phyloP scores from a whole-genome alignment of 129 eudicot species.

The Calendula officinalis region DNA sequence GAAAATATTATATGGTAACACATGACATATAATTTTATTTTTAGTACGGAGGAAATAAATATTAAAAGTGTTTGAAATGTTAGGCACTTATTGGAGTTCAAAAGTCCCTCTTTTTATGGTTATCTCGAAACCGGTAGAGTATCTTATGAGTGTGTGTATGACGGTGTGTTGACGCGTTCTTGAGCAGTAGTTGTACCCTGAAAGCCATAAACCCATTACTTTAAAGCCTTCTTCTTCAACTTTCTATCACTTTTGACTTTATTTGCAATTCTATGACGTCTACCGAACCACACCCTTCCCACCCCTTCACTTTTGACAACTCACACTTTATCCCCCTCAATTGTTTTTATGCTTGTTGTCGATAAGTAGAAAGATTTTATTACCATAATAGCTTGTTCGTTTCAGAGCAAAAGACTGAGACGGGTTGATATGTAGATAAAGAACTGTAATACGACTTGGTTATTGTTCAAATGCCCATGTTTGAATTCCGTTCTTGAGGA shows the following conservation, averaged over 20 bases:
- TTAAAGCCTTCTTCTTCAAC: conserved; percentile 3
- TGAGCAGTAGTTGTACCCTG: conserved; percentile 12
- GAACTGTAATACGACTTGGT: no score
- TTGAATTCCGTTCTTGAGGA: no score
- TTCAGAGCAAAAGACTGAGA: not conserved
- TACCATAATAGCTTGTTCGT: not conserved
- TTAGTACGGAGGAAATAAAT: no score
- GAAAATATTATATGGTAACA: no score
- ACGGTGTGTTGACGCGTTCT: conserved; percentile 31
- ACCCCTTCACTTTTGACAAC: not conserved
- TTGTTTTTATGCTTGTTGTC: not conserved
- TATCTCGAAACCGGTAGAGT: conserved; percentile 21
- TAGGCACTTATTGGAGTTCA: conserved; percentile 23
- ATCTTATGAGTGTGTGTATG: conserved; percentile 21
- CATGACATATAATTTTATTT: no score
- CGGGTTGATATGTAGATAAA: not conserved
- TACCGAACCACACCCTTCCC: not conserved
- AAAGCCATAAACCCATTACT: conserved; percentile 31
- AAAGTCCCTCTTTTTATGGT: conserved; percentile 18
- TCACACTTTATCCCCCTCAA: not conserved
- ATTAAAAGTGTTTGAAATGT: conserved; percentile 13
- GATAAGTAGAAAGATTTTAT: not conserved
- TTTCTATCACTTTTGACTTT: conserved; percentile 27
- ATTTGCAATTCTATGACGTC: conserved; percentile 24
- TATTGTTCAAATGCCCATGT: no score